Evolutionary conservation across 345 rosid species (phyloP), one percentile per base, ranked within the genome.

Genomic region (Euphorbia pulcherrima): DNA sequence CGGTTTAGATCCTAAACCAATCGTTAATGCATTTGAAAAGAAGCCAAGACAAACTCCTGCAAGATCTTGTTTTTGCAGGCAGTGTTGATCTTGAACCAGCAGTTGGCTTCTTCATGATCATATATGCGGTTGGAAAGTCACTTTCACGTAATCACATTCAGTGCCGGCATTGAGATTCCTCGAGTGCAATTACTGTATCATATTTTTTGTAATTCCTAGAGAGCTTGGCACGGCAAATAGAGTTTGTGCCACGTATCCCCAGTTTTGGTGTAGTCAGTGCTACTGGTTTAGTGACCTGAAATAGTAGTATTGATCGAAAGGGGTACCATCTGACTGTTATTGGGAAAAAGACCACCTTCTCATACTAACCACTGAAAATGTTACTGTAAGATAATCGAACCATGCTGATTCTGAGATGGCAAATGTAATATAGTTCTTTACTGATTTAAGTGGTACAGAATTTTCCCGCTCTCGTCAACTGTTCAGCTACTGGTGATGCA

Each of bases 11-110:
- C 48, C 55, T 8, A 57, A 67, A 26, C 41, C 44, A 20, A 21
- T 62, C 4, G 30, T 24, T 30, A 13, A n/a, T 29, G 29, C 21
- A 56, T 26, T n/a, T 6, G 17, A 33, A 48, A 50, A 23, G 28
- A 65, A 65, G 66, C 76, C 44, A 39, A 65, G 54, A 24, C 41
- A n/a, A 66, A 37, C 60, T 26, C 26, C 65, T 14, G n/a, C n/a
- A 28, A 21, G 57, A 48, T 57, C 54, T 60, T 33, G 39, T 17
- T 59, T 44, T 44, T 44, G 50, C 50, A 44, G 50, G 50, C 16
- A 4, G 50, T 12, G 11, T 44, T 12, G 50, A 44, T 6, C 18
- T 18, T 44, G 17, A 44, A 12, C 18, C 50, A 44, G 16, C 50
- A 44, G 50, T 44, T 10, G 50, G 50, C 50, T 44, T 18, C 50